These are phyloP conservation scores for Citrus hindsii DNA, from an alignment of 345 rosid genomes.

Conservation along the genomic window DNA sequence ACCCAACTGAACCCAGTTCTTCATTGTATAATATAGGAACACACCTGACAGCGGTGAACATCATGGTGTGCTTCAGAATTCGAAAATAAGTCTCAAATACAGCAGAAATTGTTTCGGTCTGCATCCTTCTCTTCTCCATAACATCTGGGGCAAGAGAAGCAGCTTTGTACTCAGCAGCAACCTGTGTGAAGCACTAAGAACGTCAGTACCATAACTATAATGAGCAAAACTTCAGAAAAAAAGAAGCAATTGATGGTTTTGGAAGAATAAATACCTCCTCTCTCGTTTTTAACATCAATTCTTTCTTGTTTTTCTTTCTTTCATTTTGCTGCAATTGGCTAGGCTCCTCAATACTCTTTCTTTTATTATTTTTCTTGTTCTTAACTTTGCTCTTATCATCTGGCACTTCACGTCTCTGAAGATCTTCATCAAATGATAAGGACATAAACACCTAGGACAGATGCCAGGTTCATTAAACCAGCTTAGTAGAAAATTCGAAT, in stretches of 20 bases:
- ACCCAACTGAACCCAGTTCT: not conserved
- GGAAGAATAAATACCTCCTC: constrained; percentile 55
- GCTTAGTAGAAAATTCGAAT: not conserved
- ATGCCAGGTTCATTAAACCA: not conserved
- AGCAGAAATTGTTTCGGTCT: constrained; percentile 75
- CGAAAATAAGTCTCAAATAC: constrained; percentile 93
- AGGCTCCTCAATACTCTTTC: constrained; percentile 54
- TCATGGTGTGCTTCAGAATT: constrained; percentile 71
- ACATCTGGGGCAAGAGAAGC: constrained; percentile 61
- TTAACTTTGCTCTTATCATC: constrained; percentile 39
- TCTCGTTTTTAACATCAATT: constrained; percentile 61
- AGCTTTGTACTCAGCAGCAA: constrained; percentile 78
- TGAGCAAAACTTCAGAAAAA: not conserved
- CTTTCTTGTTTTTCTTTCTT: constrained; percentile 68
- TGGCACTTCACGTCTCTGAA: constrained; percentile 40
- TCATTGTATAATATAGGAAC: constrained; percentile 9
- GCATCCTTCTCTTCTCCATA: constrained; percentile 64
- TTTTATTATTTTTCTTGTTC: constrained; percentile 52
- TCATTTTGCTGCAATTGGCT: constrained; percentile 47
- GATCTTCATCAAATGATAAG: constrained; percentile 77
- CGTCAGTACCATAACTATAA: not conserved
- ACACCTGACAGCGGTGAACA: constrained; percentile 50
- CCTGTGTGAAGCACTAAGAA: constrained; percentile 38
- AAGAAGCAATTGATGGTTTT: not conserved
- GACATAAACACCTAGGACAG: constrained; percentile 69